Evolutionary conservation across 2,329 filamentous ascomycete species (phyloP), one percentile per base, ranked within the genome.

Genomic region (Venturia effusa): DNA sequence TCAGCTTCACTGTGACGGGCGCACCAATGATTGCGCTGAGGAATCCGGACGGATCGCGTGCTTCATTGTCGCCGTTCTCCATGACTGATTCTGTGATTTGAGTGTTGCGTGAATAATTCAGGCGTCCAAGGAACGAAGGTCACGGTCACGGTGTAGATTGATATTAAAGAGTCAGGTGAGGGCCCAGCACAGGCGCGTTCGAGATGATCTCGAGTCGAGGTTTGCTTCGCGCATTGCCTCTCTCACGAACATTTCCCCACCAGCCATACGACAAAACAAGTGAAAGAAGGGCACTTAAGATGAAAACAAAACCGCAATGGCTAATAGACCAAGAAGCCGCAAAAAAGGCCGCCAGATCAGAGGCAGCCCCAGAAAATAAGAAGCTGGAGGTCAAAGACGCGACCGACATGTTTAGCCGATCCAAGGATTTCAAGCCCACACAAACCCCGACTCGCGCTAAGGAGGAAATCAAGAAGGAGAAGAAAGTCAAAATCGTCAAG

Each of bases 1-100:
- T 99, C 70, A 99, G 84, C 80, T 97, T 97, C 69, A 99, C 93
- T 1, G 91, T 95, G 68, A 99, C 94, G 43, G 91, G 86, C 68
- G 91, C 90, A 66, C 93, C 92, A 72, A 96, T 96, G 74, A 99
- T 96, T 74, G 96, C 91, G 76, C 89, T 87, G 66, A 99, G 81
- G 76, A 99, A 99, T 69, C 89, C 87, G 15, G 92, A 96, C 4
- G 94, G 94, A 75, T 99, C 94, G 76, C 91, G 93, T 67, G 90
- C 89, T 76, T 94, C 90, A 65, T 77, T 77, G 67, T 81, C 81
- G 66, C 84, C 85, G 80, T 92, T 93, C 78, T 92, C 90, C 90
- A 92, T 94, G 66, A 67, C 75, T 66, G 3, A 13, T 27, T 17
- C 15, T 30, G 24, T 34, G 30, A 5, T 30, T 57, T 57, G 27